Evolutionary conservation across 148 eudicot genomes (phyloP).

Genomic region (Camellia sinensis): DNA sequence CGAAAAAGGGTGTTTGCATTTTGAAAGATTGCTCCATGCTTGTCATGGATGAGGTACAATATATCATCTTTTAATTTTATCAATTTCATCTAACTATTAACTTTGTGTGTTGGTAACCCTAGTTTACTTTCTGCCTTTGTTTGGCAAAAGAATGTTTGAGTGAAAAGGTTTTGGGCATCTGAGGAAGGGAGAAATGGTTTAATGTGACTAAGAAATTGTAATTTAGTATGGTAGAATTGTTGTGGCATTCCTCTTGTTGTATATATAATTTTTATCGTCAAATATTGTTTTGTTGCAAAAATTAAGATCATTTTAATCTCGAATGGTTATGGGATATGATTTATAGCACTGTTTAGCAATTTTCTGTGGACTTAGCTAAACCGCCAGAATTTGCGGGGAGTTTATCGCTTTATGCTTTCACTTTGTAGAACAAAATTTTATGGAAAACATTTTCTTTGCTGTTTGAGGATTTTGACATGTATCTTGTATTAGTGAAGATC

Average conservation of each 20-base stretch:
- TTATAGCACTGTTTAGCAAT: neutral
- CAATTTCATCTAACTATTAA: neutral
- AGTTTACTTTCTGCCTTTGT: neutral
- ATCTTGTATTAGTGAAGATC: neutral
- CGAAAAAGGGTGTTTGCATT: conserved; percentile 71
- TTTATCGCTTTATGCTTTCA: neutral
- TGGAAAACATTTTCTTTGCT: neutral
- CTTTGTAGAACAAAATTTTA: neutral
- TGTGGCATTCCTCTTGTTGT: neutral
- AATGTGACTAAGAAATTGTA: neutral
- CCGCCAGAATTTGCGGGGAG: neutral
- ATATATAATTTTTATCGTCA: neutral
- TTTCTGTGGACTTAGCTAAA: neutral
- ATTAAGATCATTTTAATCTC: neutral
- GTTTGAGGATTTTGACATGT: neutral
- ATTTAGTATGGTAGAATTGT: conserved; percentile 6
- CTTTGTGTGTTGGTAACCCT: neutral
- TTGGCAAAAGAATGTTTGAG: neutral
- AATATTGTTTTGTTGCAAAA: too few species aligned
- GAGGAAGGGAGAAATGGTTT: conserved; percentile 4
- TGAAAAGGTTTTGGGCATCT: neutral
- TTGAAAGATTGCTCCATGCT: conserved; percentile 78
- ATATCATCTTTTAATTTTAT: neutral
- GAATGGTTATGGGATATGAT: neutral
- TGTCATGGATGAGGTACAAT: conserved; percentile 78